Evolutionary conservation across 1,284 basidiomycete species (phyloP), one percentile per base, ranked within the genome.

Genomic region (Fistulina hepatica): DNA sequence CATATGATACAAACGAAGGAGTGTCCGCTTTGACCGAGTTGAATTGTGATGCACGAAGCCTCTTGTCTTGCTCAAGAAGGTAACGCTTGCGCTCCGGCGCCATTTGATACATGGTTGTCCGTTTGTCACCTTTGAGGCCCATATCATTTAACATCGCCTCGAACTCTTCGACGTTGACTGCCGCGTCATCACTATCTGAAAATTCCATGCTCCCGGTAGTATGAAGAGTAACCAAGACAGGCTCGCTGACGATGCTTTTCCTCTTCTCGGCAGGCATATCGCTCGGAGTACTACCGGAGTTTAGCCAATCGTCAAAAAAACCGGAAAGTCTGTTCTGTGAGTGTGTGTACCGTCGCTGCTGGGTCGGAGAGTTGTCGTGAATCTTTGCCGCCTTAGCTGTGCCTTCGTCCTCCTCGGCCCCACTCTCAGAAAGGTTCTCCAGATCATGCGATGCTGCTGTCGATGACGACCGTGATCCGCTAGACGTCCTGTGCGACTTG

Each of bases 71-170:
- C 21, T 64, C 60, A 22, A 91, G 58, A 2, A 92, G 57, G 46
- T 78, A 81, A 32, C 66, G 69, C 58, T 85, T 86, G 49, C 81
- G 75, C 37, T 81, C 73, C 6, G 58, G 44, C 0, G 83, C 60
- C 11, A 92, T 58, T 4, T 69, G 59, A 41, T 76, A 64, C 76
- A 91, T 83, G 1, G 67, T 71, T 5, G 63, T 63, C 31, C 83
- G 71, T 47, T 74, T 74, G 1, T 73, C 67, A 11, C 75, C 81
- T 52, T 83, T 86, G 41, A 91, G 55, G 9, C 76, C 84, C 16
- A 88, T 53, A n/a, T 77, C 71, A 44, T 82, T 72, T 53, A 89
- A 67, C 62, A 85, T 73, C 22, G 59, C 51, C 38, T 81, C 73
- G 35, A 76, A 61, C 4, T 64, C 65, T 9, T 54, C 53, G 11